Base-by-base conservation (phyloP, 1,284 basidiomycete species). In the Somion occarium region DNA sequence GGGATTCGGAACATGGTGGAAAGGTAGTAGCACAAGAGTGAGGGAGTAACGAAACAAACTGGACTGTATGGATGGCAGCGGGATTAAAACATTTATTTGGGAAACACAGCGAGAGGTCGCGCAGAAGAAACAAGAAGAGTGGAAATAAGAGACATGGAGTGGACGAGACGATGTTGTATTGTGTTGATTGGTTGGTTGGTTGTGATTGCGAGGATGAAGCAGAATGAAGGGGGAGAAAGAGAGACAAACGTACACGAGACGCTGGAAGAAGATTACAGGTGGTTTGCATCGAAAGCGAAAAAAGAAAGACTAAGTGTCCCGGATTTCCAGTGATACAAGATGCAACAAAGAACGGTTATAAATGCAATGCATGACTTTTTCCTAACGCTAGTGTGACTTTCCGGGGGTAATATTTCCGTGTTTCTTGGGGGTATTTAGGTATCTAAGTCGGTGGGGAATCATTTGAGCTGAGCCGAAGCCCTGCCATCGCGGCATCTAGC, bases 401-500 rank as follows among this genome's bases (percentile, higher is more conserved):
- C n/a, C n/a, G n/a, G n/a, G n/a, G n/a, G n/a, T n/a, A n/a, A n/a
- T n/a, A n/a, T n/a, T n/a, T n/a, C n/a, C n/a, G n/a, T n/a, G n/a
- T n/a, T n/a, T n/a, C n/a, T n/a, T n/a, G n/a, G 24, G 18, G 20
- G 22, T 18, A 7, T 20, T 13, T 30, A 42, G 22, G 42, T 12
- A 19, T 43, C 30, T 20, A 42, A 13, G 48, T n/a, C 4, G 19
- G 46, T n/a, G 22, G 34, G n/a, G 25, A 20, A 12, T 18, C 9
- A 38, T 39, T 23, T 34, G 46, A 48, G 30, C 30, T 39, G 19
- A 50, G 20, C 19, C 48, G 23, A 18, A 64, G 54, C 48, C 47
- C 52, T 18, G 61, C 53, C 59, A 64, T 59, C 24, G 63, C 57
- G 12, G 58, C 55, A 26, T 64, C 63, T 41, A 64, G 54, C 25